Percentiles rank a stretch among this genome's conserved stretches.
phyloP scores from a whole-genome alignment of 169 alveolate species.

The Cryptosporidium viatorum region DNA sequence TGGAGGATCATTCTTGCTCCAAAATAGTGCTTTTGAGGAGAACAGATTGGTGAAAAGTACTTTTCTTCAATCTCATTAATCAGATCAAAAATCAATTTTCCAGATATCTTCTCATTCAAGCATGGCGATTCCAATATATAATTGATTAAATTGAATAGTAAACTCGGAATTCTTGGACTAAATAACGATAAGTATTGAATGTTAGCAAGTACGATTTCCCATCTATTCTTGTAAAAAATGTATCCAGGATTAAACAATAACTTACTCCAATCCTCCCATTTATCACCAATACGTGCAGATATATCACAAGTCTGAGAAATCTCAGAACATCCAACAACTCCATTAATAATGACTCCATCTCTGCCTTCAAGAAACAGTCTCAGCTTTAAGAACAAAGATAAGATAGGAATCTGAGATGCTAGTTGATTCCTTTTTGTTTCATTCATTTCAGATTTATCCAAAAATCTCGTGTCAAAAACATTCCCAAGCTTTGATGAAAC shows the following conservation, averaged over 20 bases:
- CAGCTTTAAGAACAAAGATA: constrained; percentile 22
- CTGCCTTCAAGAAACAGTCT: constrained; percentile 43
- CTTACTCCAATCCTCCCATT: constrained; percentile 55
- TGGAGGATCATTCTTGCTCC: constrained; percentile 66
- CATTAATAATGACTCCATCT: constrained; percentile 1
- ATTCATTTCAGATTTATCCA: not conserved
- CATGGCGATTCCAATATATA: constrained; percentile 28
- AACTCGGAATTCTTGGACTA: constrained; percentile 52
- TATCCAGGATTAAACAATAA: constrained; percentile 32
- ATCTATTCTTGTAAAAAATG: constrained; percentile 16
- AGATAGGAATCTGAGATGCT: constrained; percentile 20
- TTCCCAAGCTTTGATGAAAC: constrained; percentile 15
- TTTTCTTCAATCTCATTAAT: constrained; percentile 26
- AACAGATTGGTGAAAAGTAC: constrained; percentile 13
- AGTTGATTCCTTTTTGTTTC: constrained; percentile 37
- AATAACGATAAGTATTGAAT: constrained; percentile 33
- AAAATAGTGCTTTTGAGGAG: constrained; percentile 28
- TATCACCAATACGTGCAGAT: not conserved
- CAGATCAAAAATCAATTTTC: not conserved
- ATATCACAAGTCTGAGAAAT: not conserved
- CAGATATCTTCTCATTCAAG: not conserved
- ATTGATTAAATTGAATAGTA: not conserved
- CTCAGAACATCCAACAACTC: not conserved
- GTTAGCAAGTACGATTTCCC: constrained; percentile 42
- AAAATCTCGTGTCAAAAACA: constrained; percentile 40